Evolutionary conservation across 1,139 yeast species (phyloP), one percentile per base, ranked within the genome.

Genomic region (Yamadazyma diddensiae): DNA sequence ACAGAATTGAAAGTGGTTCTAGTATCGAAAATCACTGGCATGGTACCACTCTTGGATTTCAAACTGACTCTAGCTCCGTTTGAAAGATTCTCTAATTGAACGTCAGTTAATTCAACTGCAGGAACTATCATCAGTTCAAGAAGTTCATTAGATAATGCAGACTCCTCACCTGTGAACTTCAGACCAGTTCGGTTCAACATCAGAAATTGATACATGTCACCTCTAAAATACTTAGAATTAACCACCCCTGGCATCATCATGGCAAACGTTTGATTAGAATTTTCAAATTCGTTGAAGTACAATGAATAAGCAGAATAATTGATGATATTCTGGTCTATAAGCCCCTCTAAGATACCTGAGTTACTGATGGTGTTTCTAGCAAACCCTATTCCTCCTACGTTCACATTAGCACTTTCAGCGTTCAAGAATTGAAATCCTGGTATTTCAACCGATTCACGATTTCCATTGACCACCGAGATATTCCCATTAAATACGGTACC

Each of bases 1-100:
- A 85, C 54, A 47, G 65, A 74, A 18, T 71, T 69, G 49, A 62
- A 70, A n/a, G 59, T 43, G 21, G 71, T 62, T 37, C 86, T 61
- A 3, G 85, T 62, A 49, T 84, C 92, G 17, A 85, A 51, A 8
- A 83, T 38, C 0, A 81, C 82, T 0, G 92, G 83, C 14, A 70
- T 53, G 2, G 67, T 53, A 21, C 38, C 47, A 15, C 51, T 46
- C 26, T 55, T 58, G 2, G 71, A 50, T 19, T 57, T 55, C 10
- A 73, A 56, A 0, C 68, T 55, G 18, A 62, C 46, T 5, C 71
- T 39, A 25, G 50, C 45, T 1, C 51, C 73, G 6, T 65, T 61
- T 9, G 50, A 43, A 18, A 65, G 56, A 35, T 74, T 70, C 29
- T 69, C 62, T 12, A 83, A 73, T 13, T 59, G 55, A 11, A 84